Percentiles rank a stretch among this genome's conserved stretches.
phyloP scores from a whole-genome alignment of 108 stramenopile genomes.

The Aurantiochytrium sp. region DNA sequence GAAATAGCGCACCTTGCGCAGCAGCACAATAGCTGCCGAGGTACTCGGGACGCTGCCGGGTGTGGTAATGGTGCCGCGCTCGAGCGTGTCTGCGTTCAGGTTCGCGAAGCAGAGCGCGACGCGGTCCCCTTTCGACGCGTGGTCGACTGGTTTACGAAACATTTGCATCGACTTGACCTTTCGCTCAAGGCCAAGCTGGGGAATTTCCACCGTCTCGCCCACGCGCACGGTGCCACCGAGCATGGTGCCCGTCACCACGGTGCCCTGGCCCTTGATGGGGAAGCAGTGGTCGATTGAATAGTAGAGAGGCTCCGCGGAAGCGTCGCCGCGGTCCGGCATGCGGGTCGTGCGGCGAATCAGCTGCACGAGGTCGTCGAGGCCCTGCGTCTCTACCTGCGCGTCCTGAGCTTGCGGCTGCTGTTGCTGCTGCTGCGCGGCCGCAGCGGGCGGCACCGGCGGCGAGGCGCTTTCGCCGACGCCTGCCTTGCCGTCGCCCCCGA shows the following conservation, averaged over 20 bases:
- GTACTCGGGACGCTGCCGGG: conserved; percentile 75
- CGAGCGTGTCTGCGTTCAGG: conserved; percentile 82
- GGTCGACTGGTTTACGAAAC: conserved; percentile 75
- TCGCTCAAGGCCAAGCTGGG: conserved; percentile 65
- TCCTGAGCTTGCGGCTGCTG: too few relatives aligned
- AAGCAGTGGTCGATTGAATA: conserved; percentile 84
- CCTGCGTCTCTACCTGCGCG: not conserved
- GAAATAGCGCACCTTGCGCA: conserved; percentile 80
- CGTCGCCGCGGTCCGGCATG: not conserved
- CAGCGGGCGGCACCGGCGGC: not conserved
- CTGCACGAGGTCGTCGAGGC: not conserved
- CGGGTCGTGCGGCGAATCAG: not conserved
- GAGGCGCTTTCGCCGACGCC: not conserved
- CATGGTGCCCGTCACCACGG: conserved; percentile 92
- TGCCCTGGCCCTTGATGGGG: conserved; percentile 90
- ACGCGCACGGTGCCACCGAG: conserved; percentile 72
- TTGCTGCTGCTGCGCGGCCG: not conserved
- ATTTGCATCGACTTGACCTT: conserved; percentile 96
- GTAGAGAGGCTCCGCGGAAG: conserved; percentile 23
- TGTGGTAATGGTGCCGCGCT: conserved; percentile 75
- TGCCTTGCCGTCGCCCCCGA: conserved; percentile 63
- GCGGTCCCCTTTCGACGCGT: conserved; percentile 76
- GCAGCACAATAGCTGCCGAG: conserved; percentile 74
- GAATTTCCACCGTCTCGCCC: conserved; percentile 86
- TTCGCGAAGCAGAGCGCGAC: conserved; percentile 87